Evolutionary conservation across 805 yeast species (phyloP).

Genomic region (Ogataea pini): DNA sequence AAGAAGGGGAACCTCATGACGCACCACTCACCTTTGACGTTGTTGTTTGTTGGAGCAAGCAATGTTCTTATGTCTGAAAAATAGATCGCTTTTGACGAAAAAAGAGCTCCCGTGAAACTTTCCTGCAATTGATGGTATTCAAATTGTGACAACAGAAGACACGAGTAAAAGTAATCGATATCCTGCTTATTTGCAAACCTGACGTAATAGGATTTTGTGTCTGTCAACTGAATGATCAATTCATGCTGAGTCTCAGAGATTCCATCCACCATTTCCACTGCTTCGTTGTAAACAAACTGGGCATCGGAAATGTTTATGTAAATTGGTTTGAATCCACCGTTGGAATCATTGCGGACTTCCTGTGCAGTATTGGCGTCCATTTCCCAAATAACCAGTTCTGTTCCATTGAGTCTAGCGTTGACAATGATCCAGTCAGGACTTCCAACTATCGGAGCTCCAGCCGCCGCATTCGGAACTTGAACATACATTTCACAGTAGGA

Average conservation of each 20-base stretch:
- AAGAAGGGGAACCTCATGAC: conserved; percentile 59
- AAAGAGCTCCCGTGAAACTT: conserved; percentile 63
- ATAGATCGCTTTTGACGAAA: conserved; percentile 56
- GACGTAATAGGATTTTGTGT: conserved; percentile 26
- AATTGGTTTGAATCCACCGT: conserved; percentile 47
- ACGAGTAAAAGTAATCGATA: conserved; percentile 39
- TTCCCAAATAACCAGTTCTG: conserved; percentile 53
- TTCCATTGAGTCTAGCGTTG: conserved; percentile 44
- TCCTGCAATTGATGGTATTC: conserved; percentile 60
- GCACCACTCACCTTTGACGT: conserved; percentile 59
- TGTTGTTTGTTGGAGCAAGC: conserved; percentile 50
- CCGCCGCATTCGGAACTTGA: conserved; percentile 24
- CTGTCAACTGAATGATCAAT: conserved; percentile 29
- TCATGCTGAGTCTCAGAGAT: conserved; percentile 12
- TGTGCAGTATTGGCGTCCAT: conserved; percentile 34
- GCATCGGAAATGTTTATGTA: conserved; percentile 55
- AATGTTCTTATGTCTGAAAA: conserved; percentile 61
- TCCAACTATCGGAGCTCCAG: not conserved
- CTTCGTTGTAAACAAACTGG: conserved; percentile 23
- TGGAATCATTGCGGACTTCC: conserved; percentile 31
- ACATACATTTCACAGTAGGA: conserved; percentile 49
- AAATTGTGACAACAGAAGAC: conserved; percentile 53
- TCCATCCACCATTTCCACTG: conserved; percentile 2
- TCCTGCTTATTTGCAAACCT: conserved; percentile 30
- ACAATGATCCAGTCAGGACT: conserved; percentile 27